phyloP scores from a whole-genome alignment of 805 yeast genomes.

The fission yeast (Schizosaccharomyces pombe) region DNA sequence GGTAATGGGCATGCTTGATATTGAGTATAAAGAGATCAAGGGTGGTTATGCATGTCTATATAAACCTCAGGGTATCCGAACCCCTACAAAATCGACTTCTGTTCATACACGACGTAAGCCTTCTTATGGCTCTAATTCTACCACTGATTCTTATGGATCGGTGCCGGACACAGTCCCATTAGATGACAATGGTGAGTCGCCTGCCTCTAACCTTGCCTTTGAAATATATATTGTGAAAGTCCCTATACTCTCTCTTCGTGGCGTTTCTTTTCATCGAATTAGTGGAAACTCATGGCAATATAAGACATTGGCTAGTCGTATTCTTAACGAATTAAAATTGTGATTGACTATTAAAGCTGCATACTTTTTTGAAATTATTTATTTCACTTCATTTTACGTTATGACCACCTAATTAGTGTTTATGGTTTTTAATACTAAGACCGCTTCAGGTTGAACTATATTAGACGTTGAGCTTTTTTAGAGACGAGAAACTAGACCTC shows the following conservation, averaged over 20 bases:
- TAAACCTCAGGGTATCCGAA: slow-evolving; percentile 15
- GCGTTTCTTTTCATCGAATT: slow-evolving; percentile 83
- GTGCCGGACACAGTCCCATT: not conserved
- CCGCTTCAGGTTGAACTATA: too few relatives aligned
- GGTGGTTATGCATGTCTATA: slow-evolving; percentile 83
- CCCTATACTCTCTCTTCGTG: slow-evolving; percentile 70
- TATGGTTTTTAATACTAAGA: too few relatives aligned
- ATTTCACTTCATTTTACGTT: not conserved
- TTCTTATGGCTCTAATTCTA: not conserved
- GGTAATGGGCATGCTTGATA: slow-evolving; percentile 52
- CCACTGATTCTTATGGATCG: not conserved
- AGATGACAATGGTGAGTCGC: not conserved
- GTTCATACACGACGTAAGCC: slow-evolving; percentile 7
- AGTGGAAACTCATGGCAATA: slow-evolving; percentile 90
- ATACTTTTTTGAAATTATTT: not conserved
- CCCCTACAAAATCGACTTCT: not conserved
- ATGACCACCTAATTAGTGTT: too few relatives aligned
- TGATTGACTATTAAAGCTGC: slow-evolving; percentile 13
- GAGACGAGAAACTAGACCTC: too few relatives aligned
- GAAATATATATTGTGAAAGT: slow-evolving; percentile 84
- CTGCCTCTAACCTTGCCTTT: slow-evolving; percentile 47
- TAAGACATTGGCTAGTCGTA: slow-evolving; percentile 70
- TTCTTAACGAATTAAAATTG: slow-evolving; percentile 46
- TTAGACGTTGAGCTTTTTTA: too few relatives aligned
- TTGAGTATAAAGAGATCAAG: slow-evolving; percentile 65